Evolutionary conservation across 345 rosid genomes (phyloP), one percentile per base, ranked within the genome.

Genomic region (Lumnitzera littorea): DNA sequence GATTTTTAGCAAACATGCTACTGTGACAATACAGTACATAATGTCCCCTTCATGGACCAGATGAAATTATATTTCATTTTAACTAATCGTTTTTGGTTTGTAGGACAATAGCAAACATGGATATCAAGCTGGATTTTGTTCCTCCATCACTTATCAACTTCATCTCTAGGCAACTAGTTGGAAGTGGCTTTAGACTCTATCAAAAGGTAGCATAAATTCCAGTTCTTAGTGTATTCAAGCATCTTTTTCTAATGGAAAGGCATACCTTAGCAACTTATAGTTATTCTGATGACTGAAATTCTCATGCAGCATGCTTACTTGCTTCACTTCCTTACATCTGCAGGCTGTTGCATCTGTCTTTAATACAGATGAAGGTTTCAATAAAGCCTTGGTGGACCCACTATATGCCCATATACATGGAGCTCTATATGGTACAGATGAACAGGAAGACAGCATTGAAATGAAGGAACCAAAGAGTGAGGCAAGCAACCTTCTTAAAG

Each of bases 91-190:
- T 29, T 29, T 29, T 29, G 36, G 36, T 49, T 4, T 78, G 73
- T 67, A 89, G 96, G 84, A 80, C 88, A 15, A 87, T 90, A 27
- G 85, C 61, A 43, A 85, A 60, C 60, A 16, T 90, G 71, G 96
- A 90, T 79, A 48, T 87, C 61, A 90, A 90, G 88, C 65, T 90
- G 65, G 95, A 89, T 64, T 84, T 89, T 43, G 76, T 87, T 16
- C 96, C 91, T 70, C 86, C 95, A 7, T 68, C 84, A 53, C 89
- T 89, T 56, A 76, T 89, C 24, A 89, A 89, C 69, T 89, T 89
- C 24, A 70, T 89, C 50, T 64, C 91, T 25, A 84, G 96, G 72
- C 95, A 89, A 76, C 88, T 87, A 60, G 29, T 87, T 1, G 91
- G 96, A 27, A 82, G 67, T 51, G 88, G 96, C 72, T 89, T 89